Evolutionary conservation across 257 asterid genomes (phyloP).

Genomic region (Euphrasia confusa): DNA sequence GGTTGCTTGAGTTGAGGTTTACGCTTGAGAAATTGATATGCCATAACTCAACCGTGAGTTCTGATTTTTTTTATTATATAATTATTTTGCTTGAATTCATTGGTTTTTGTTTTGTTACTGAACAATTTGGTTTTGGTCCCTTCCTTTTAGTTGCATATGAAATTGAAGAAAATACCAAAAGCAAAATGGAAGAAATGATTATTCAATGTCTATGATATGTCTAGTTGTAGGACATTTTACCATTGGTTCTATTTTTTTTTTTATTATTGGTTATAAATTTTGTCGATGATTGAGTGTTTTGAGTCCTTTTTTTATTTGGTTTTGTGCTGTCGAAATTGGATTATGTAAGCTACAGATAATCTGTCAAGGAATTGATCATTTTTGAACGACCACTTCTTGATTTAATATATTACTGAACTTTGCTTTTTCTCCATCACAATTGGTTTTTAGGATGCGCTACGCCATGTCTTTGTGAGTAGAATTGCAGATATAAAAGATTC

Average conservation of each 20-base stretch:
- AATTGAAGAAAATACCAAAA: neutral
- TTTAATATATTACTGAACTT: slow-evolving; percentile 15
- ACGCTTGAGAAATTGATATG: slow-evolving; percentile 92
- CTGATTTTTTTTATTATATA: neutral
- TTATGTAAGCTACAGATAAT: neutral
- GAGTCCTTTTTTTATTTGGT: neutral
- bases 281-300: no score
- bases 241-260: no score
- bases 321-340: slow-evolving; percentile 5
- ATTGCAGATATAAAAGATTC: slow-evolving; percentile 81
- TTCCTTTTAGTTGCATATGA: slow-evolving; percentile 4
- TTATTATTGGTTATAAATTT: no score
- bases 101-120: slow-evolving; percentile 11
- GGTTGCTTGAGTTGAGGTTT: slow-evolving; percentile 77
- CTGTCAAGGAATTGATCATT: slow-evolving; percentile 9
- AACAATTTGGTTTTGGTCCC: slow-evolving; percentile 3
- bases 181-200: neutral
- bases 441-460: slow-evolving; percentile 75
- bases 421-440: slow-evolving; percentile 21
- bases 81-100: neutral
- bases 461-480: slow-evolving; percentile 89
- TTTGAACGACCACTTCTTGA: slow-evolving; percentile 2
- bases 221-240: neutral
- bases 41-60: slow-evolving; percentile 84
- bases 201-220: neutral